Evolutionary conservation across 2,329 filamentous ascomycete species (phyloP).

Genomic region (Cladophialophora psammophila): DNA sequence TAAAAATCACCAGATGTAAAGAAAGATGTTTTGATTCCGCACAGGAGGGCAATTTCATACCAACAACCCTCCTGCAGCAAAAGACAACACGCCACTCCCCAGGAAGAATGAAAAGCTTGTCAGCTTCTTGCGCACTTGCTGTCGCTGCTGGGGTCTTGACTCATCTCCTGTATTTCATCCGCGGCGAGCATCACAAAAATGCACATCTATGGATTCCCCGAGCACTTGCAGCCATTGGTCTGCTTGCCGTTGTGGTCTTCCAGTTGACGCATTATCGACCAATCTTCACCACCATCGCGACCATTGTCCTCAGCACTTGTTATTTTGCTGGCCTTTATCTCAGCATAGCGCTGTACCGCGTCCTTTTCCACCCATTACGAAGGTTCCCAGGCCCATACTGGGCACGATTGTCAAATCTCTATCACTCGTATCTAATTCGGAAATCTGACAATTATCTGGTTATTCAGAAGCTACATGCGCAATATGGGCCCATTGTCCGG

Average conservation of each 20-base stretch:
- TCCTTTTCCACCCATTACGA: neutral
- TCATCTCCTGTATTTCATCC: neutral
- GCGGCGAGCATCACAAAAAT: neutral
- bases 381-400: neutral
- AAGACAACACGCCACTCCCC: neutral
- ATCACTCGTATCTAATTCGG: neutral
- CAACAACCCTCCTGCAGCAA: neutral
- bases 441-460: neutral
- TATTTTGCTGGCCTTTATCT: neutral
- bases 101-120: neutral
- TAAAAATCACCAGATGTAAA: neutral
- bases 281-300: neutral
- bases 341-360: neutral
- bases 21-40: neutral
- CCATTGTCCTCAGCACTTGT: neutral
- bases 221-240: neutral
- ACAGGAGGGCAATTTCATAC: neutral
- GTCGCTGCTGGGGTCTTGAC: neutral
- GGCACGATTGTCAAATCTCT: neutral
- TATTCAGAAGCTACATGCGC: neutral
- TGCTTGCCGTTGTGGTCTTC: neutral
- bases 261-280: neutral
- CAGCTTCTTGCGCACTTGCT: neutral
- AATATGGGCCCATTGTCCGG: neutral
- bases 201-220: neutral